Base-by-base conservation (phyloP, 2,329 filamentous ascomycete genomes). In the Colletotrichum salicis region DNA sequence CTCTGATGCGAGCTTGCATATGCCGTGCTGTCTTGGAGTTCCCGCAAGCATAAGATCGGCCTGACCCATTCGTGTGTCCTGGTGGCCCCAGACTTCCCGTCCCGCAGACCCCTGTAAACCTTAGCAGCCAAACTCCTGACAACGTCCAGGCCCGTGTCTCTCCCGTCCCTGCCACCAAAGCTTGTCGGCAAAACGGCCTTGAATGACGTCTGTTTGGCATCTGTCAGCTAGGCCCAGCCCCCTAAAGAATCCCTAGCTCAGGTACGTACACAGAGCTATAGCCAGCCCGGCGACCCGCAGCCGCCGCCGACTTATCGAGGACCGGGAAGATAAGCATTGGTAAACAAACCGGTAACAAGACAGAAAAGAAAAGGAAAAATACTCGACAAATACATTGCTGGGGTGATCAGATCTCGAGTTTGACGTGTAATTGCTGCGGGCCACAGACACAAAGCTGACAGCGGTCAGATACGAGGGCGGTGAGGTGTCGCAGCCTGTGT, bases 371-470 rank as follows among this genome's bases (percentile, higher is more conserved):
- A n/a, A 13, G 45, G 10, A n/a, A 54, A 63, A 52, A 27, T 24
- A 12, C 29, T 35, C 13, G 19, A 33, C 22, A 60, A 48, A 61
- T 29, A 65, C 52, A 59, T 63, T 68, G 54, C 63, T 33, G 22
- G 41, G 41, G 57, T 24, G 56, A 63, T 35, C 64, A 37, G 64
- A 63, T 63, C 59, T 27, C 69, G 37, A 22, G 27, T 22, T 29
- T 41, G 45, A 70, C 37, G 65, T 72, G 55, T 72, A n/a, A 60
- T 64, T 59, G 48, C 65, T 72, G 60, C 65, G 59, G 65, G 62
- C 37, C 65, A 69, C 70, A 59, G 70, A 64, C 45, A 45, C 24
- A 15, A 41, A 45, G 37, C 27, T n/a, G 37, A 58, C 52, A 48
- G 55, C 54, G 58, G 51, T 68, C 64, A 52, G 64, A 58, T 58